phyloP scores from a whole-genome alignment of 106 monocot species.

The Allium sativum region DNA sequence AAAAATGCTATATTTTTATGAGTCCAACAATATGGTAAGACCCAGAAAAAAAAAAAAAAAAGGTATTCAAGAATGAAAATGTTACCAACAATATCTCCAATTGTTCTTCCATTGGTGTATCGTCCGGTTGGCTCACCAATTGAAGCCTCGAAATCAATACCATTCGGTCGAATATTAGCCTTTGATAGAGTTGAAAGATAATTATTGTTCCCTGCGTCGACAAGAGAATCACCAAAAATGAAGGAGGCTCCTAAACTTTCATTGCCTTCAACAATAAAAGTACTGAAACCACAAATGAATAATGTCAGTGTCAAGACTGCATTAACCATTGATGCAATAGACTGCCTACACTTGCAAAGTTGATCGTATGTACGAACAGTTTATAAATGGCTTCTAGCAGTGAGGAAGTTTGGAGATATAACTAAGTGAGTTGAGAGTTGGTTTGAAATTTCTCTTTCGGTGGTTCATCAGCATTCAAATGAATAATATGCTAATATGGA shows the following conservation, averaged over 20 bases:
- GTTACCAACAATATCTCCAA: conserved; percentile 34
- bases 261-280: background rate
- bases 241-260: conserved; percentile 26
- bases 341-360: background rate
- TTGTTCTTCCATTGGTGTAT: conserved; percentile 78
- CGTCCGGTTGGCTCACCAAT: conserved; percentile 69
- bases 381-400: background rate
- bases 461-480: background rate
- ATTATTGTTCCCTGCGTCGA: conserved; percentile 91
- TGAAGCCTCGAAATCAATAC: conserved; percentile 70
- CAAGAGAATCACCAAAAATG: conserved; percentile 78
- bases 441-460: background rate
- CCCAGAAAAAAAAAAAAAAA: no score
- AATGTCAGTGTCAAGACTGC: background rate
- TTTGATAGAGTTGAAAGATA: conserved; percentile 50
- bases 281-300: background rate
- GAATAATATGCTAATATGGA: background rate
- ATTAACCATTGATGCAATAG: background rate
- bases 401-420: background rate
- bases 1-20: no score
- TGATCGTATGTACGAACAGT: background rate
- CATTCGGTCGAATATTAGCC: conserved; percentile 57
- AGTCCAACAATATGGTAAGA: no score
- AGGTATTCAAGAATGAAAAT: no score
- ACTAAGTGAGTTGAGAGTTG: background rate